These are phyloP conservation scores for Dicorynia guianensis DNA, from an alignment of 306 rosid species.

Conservation along the genomic window DNA sequence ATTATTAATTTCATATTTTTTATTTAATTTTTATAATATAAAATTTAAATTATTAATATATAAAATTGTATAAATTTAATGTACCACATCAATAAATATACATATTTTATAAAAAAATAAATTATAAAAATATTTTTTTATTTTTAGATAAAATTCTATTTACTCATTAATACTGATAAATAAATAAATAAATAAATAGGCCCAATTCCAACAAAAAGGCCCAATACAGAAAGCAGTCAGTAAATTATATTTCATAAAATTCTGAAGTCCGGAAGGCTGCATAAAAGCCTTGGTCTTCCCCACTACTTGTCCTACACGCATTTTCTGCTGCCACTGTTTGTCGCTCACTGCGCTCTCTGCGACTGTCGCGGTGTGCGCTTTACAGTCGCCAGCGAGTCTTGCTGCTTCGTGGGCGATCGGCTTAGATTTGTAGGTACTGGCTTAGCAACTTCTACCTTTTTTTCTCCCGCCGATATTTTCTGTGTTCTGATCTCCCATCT, in stretches of 20 bases:
- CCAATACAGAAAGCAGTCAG: neutral
- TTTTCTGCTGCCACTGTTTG: neutral
- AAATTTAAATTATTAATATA: too few species aligned
- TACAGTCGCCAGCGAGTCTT: neutral
- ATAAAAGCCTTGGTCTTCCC: neutral
- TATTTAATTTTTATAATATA: too few species aligned
- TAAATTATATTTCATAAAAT: conserved; percentile 7
- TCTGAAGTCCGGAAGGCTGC: conserved; percentile 35
- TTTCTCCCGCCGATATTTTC: neutral
- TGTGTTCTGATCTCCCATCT: neutral
- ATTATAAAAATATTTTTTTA: too few species aligned
- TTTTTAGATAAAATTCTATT: too few species aligned
- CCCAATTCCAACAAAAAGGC: too few species aligned
- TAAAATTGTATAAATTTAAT: too few species aligned
- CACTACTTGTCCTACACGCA: neutral
- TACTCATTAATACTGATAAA: too few species aligned
- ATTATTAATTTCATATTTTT: too few species aligned
- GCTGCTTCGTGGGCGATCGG: neutral
- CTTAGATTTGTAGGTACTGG: conserved; percentile 22
- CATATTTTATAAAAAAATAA: too few species aligned
- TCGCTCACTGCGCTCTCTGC: neutral
- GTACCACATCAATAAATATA: too few species aligned
- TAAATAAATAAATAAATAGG: too few species aligned
- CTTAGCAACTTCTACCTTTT: neutral
- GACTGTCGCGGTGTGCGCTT: conserved; percentile 31